Conservation (phyloP, 1,284 basidiomycete species). For the Ceratobasidium sp. region DNA sequence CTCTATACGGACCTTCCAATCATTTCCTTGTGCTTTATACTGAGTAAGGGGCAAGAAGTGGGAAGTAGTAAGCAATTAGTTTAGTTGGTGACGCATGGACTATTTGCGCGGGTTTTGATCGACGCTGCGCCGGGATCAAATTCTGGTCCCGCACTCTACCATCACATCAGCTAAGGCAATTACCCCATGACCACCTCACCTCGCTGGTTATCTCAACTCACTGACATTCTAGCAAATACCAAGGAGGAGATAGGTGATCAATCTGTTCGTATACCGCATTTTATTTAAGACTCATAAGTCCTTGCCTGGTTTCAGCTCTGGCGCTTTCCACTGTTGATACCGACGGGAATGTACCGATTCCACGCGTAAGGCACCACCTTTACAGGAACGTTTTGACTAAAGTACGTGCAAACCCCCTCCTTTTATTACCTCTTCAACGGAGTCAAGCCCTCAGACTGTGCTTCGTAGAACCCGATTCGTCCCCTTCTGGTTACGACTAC, state of each 20-base stretch:
- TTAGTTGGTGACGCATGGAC: too few relatives aligned
- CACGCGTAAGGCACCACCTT: conserved; percentile 15
- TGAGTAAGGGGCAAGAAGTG: too few relatives aligned
- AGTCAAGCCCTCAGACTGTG: not conserved
- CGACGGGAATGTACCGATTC: conserved; percentile 10
- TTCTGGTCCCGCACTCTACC: too few relatives aligned
- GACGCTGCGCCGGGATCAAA: too few relatives aligned
- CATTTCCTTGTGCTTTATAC: too few relatives aligned
- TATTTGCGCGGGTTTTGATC: too few relatives aligned
- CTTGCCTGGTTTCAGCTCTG: not conserved
- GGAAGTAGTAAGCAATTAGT: too few relatives aligned
- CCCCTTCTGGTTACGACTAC: conserved; percentile 49
- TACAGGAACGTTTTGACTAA: conserved; percentile 12
- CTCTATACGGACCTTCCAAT: too few relatives aligned
- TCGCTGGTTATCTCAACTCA: conserved; percentile 29
- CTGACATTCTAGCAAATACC: not conserved
- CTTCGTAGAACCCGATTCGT: conserved; percentile 8
- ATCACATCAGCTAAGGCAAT: too few relatives aligned
- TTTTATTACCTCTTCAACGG: not conserved
- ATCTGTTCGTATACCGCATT: not conserved
- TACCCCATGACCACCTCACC: conserved; percentile 11
- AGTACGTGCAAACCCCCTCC: not conserved
- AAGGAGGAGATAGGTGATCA: conserved; percentile 13
- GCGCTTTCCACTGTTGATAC: conserved; percentile 20
- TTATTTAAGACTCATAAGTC: not conserved